Conservation (phyloP, 306 rosid species). For the Ziziphus jujuba region DNA sequence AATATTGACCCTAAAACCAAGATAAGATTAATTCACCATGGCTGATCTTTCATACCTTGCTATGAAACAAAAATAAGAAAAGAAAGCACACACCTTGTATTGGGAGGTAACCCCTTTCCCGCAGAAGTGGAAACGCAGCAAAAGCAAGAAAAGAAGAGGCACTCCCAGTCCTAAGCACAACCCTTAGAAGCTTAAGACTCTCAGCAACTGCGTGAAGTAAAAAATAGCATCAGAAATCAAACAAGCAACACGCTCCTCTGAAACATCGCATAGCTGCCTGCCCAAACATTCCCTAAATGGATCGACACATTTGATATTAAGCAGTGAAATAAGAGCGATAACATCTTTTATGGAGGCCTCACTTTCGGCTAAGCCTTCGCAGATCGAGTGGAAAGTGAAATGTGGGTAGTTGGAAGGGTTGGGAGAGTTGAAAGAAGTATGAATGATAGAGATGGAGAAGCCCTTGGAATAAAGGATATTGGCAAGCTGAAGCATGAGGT, state of each 20-base stretch:
- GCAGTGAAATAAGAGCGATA: not conserved
- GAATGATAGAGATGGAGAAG: conserved; percentile 50
- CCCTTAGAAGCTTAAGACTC: conserved; percentile 36
- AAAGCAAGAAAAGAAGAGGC: conserved; percentile 33
- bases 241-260: conserved; percentile 44
- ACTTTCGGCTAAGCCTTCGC: conserved; percentile 12
- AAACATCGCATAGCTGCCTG: conserved; percentile 19
- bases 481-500: conserved; percentile 54
- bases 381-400: conserved; percentile 42
- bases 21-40: too few species aligned
- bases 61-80: too few species aligned
- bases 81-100: too few species aligned
- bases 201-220: conserved; percentile 42
- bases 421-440: conserved; percentile 46
- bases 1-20: too few species aligned
- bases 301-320: conserved; percentile 28
- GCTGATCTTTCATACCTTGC: too few species aligned
- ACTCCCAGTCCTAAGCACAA: conserved; percentile 39
- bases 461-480: conserved; percentile 46
- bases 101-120: conserved; percentile 42
- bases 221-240: conserved; percentile 44
- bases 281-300: conserved; percentile 35
- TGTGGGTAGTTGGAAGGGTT: conserved; percentile 47
- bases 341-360: conserved; percentile 20
- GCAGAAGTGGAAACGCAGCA: conserved; percentile 35